Evolutionary conservation across 495 filamentous ascomycete genomes (phyloP).

Genomic region (Halenospora varia): DNA sequence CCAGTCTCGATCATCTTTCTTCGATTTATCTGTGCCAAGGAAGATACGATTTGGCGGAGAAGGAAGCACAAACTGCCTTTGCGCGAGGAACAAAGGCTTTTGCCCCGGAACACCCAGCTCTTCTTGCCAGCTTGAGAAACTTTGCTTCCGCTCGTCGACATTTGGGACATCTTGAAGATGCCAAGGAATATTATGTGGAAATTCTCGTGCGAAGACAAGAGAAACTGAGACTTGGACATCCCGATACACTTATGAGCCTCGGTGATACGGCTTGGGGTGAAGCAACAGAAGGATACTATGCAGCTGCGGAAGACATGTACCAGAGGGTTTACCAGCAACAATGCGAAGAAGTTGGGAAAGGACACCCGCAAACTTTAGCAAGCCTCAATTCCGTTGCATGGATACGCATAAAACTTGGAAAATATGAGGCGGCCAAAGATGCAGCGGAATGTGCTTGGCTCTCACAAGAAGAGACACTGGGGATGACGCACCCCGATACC

Average conservation of each 20-base stretch:
- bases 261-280: background rate
- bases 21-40: constrained; percentile 24
- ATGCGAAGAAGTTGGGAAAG: background rate
- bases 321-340: background rate
- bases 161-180: constrained; percentile 27
- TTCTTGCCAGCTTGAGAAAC: constrained; percentile 28
- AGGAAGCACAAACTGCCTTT: constrained; percentile 19
- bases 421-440: background rate
- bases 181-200: constrained; percentile 26
- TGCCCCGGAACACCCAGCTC: constrained; percentile 29
- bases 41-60: constrained; percentile 29
- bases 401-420: background rate
- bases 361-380: background rate
- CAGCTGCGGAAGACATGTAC: background rate
- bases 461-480: background rate
- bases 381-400: background rate
- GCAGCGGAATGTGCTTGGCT: background rate
- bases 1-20: constrained; percentile 24
- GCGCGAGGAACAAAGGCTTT: constrained; percentile 10
- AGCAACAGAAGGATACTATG: background rate
- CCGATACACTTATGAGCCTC: background rate
- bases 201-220: background rate
- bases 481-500: background rate
- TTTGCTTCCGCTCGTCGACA: constrained; percentile 27
- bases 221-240: constrained; percentile 7